These are phyloP conservation scores for Crithidia fasciculata DNA, from an alignment of 208 protist species.

Conservation along the genomic window DNA sequence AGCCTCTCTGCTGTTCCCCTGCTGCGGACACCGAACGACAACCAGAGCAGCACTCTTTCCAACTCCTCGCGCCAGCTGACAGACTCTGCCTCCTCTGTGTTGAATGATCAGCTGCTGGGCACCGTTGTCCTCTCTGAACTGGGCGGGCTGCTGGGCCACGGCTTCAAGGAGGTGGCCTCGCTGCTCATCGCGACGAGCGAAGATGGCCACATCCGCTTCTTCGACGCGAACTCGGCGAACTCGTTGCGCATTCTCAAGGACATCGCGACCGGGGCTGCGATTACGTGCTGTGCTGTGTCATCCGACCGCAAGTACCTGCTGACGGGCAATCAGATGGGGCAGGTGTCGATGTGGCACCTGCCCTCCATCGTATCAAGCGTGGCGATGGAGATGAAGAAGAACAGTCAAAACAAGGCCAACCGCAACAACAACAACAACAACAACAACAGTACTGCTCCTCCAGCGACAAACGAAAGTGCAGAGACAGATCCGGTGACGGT, in stretches of 20 bases:
- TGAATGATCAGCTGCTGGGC: constrained; percentile 28
- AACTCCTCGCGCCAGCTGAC: constrained; percentile 23
- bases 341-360: constrained; percentile 84
- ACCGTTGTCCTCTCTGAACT: constrained; percentile 19
- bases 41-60: constrained; percentile 26
- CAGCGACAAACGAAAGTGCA: not conserved
- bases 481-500: constrained; percentile 8
- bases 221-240: constrained; percentile 53
- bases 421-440: constrained; percentile 1
- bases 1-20: constrained; percentile 76
- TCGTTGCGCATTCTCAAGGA: constrained; percentile 72
- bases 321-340: constrained; percentile 85
- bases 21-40: constrained; percentile 11
- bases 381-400: constrained; percentile 37
- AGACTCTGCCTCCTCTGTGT: constrained; percentile 10
- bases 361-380: constrained; percentile 74
- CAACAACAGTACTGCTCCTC: not conserved
- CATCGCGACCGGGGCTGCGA: constrained; percentile 73
- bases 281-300: constrained; percentile 81
- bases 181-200: constrained; percentile 74
- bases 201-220: constrained; percentile 86
- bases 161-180: constrained; percentile 37
- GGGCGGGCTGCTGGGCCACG: constrained; percentile 13
- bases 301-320: constrained; percentile 73
- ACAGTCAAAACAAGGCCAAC: constrained; percentile 2